Base-by-base conservation (phyloP, 768 basidiomycete genomes). In the Mycena vulgaris region DNA sequence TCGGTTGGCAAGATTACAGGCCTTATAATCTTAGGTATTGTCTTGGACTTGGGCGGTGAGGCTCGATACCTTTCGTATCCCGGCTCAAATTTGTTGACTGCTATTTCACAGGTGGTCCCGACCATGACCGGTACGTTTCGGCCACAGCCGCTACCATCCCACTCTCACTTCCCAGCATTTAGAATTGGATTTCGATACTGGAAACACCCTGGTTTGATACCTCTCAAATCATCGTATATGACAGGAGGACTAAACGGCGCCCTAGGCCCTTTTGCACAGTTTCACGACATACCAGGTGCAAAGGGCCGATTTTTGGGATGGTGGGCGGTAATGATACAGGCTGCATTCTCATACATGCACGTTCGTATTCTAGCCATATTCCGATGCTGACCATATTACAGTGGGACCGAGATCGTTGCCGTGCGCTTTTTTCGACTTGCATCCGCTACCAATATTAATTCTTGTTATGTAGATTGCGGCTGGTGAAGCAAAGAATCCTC, bases 331-430 rank as follows among this genome's bases (percentile, higher is more conserved):
- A 82, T 97, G 81, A 90, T 91, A 8, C 93, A 96, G 73, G 97
- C 97, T 4, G 95, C 95, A 16, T 98, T 97, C 85, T 95, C 95
- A 14, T 97, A 73, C 48, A 73, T 73, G 72, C 64, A 31, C 42
- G 72, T 83, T 71, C 19, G 42, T 16, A 2, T 9, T 23, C 1
- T 49, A 27, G 7, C 17, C 33, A 2, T 2, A 1, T 10, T 7
- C 33, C 49, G 5, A n/a, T 60, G 21, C 33, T 63, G 58, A 72
- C 45, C 47, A 10, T 14, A 19, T 4, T 51, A 8, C 79, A 95
- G 96, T 68, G 97, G 96, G 19, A 96, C 95, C 8, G 97, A 98
- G 80, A 96, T 97, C 76, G 95, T 97, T 47, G 95, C 94, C 30
- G 92, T 94, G 83, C 75, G 68, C n/a, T n/a, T n/a, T 63, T 56